Conservation (phyloP, 331 rosid species). For the Stylosanthes scabra region DNA sequence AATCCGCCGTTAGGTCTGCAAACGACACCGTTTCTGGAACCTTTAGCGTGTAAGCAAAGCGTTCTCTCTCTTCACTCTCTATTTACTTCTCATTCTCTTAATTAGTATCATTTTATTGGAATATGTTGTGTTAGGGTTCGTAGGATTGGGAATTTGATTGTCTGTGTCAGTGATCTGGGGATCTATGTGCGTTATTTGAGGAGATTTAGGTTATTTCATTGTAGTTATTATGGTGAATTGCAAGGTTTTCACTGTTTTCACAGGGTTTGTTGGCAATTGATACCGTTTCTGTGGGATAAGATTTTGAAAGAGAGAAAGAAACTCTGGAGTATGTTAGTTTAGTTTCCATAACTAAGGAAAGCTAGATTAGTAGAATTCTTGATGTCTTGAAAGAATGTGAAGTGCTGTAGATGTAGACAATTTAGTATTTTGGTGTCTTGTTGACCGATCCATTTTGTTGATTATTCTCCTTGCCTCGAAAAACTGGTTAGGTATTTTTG, state of each 20-base stretch:
- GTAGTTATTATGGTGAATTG: background rate
- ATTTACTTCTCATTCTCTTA: background rate
- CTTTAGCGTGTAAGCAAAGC: slow-evolving; percentile 74
- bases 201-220: background rate
- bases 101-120: slow-evolving; percentile 3
- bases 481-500: background rate
- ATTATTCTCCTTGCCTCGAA: background rate
- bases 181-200: slow-evolving; percentile 5
- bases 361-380: background rate
- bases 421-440: background rate
- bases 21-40: slow-evolving; percentile 96
- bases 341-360: background rate
- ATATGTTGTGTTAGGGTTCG: background rate
- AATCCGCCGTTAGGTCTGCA: slow-evolving; percentile 94
- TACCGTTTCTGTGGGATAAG: background rate
- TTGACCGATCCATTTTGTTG: background rate
- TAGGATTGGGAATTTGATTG: background rate
- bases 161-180: slow-evolving; percentile 1
- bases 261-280: background rate
- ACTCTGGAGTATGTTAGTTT: slow-evolving; percentile 4
- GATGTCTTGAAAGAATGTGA: slow-evolving; percentile 14
- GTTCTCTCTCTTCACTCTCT: background rate
- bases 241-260: background rate
- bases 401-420: background rate
- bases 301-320: background rate